Base-by-base conservation (phyloP, 2,329 filamentous ascomycete genomes). In the Colletotrichum lini region DNA sequence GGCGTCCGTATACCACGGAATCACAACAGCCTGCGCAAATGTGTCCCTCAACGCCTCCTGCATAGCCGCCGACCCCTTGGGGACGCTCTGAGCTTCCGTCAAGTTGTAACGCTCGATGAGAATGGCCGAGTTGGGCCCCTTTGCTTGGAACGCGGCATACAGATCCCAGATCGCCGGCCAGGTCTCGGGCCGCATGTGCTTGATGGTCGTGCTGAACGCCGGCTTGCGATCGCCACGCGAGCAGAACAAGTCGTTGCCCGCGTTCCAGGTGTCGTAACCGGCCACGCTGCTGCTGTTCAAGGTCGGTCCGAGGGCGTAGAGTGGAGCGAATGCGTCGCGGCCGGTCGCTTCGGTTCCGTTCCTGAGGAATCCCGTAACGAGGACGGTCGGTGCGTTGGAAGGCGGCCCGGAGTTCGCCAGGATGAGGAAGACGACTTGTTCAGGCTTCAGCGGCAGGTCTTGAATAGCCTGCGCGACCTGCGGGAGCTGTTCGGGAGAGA, bases 81-180 rank as follows among this genome's bases (percentile, higher is more conserved):
- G 72, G 67, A 45, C 73, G 64, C 72, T 78, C 61, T 65, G 69
- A 2, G 79, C 77, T 53, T 80, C 78, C 26, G 68, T 77, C n/a
- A 80, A 72, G 21, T 80, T 78, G 75, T 84, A 84, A n/a, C 76
- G 77, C 73, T 81, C 79, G 38, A 81, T 76, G 3, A 84, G 73
- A 1, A 84, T 71, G 5, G 75, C 74, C 1, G 76, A 77, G 68
- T 81, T 80, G 1, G 76, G 75, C 1, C 78, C 80, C 65, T 79
- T 76, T 23, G 76, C 72, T 66, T 81, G 77, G 74, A 84, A 85
- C 16, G 26, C 15, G 4, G 62, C 49, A 72, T 82, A 84, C 38
- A 80, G 73, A 56, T 83, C 75, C 80, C 81, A 84, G 42, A 83
- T 76, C 30, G 78, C 72, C 6, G 78, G 79, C 82, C 82, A 85